These are phyloP conservation scores for Mercurialis annua DNA, from an alignment of 345 rosid genomes.

Conservation along the genomic window DNA sequence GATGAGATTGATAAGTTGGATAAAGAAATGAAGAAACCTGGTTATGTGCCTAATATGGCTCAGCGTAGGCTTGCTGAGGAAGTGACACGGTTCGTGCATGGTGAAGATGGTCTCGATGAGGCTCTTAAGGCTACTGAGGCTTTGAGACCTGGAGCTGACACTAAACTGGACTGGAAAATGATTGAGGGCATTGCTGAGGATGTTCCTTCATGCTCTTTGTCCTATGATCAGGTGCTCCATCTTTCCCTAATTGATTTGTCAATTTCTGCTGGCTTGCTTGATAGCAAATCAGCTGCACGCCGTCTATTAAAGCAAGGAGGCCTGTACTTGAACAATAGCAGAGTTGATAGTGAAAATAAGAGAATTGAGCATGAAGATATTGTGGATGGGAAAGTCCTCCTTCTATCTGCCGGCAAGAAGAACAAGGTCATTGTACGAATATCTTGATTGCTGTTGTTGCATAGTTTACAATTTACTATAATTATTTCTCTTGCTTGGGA, in stretches of 20 bases:
- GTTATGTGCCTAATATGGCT: conserved; percentile 63
- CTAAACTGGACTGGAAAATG: conserved; percentile 79
- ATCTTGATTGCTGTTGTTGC: conserved; percentile 35
- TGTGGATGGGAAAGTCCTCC: conserved; percentile 84
- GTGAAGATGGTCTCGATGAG: conserved; percentile 82
- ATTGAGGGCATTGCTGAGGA: conserved; percentile 85
- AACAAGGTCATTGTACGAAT: conserved; percentile 83
- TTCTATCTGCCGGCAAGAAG: conserved; percentile 92
- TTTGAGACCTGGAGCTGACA: conserved; percentile 85
- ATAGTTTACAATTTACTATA: background rate
- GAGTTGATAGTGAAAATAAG: conserved; percentile 70
- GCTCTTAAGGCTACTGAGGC: conserved; percentile 93
- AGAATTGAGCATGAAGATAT: conserved; percentile 68
- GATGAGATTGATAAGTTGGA: conserved; percentile 63
- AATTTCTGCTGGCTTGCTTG: conserved; percentile 76
- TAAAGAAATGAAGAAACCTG: conserved; percentile 60
- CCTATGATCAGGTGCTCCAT: conserved; percentile 51
- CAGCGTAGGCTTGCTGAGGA: conserved; percentile 87
- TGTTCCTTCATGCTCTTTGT: conserved; percentile 74
- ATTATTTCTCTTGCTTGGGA: background rate
- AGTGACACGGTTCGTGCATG: conserved; percentile 88
- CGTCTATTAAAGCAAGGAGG: conserved; percentile 94
- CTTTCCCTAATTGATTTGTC: conserved; percentile 62
- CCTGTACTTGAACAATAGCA: conserved; percentile 81
- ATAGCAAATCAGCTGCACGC: conserved; percentile 79